phyloP scores from a whole-genome alignment of 495 filamentous ascomycete genomes.

The Bryoglossum gracile region DNA sequence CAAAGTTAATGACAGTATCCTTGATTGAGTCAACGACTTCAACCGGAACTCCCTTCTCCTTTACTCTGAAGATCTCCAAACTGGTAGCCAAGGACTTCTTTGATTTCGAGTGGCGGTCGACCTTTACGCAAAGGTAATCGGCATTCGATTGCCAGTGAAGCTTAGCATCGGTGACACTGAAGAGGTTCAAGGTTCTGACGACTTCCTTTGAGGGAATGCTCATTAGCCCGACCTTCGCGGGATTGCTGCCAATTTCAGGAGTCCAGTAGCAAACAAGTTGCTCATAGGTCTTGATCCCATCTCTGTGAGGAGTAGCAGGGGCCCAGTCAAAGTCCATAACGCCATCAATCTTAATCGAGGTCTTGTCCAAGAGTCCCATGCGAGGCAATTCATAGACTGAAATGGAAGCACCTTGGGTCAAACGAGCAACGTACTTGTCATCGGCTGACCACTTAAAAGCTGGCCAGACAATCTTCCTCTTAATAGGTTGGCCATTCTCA shows the following conservation, averaged over 20 bases:
- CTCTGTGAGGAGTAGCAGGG: conserved; percentile 68
- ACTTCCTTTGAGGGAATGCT: conserved; percentile 89
- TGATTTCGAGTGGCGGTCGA: conserved; percentile 96
- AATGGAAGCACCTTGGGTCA: conserved; percentile 81
- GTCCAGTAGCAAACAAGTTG: conserved; percentile 98
- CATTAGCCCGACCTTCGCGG: conserved; percentile 96
- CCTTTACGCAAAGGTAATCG: conserved; percentile 93
- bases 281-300: conserved; percentile 81
- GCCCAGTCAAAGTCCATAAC: conserved; percentile 98
- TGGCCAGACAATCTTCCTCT: conserved; percentile 94
- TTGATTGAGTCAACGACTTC: conserved; percentile 96
- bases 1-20: conserved; percentile 97
- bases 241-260: conserved; percentile 94
- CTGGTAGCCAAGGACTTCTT: conserved; percentile 97
- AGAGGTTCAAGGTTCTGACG: conserved; percentile 88
- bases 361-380: conserved; percentile 87
- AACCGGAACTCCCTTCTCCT: conserved; percentile 94
- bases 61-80: conserved; percentile 94
- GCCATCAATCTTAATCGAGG: conserved; percentile 88
- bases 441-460: conserved; percentile 99
- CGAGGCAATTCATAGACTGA: conserved; percentile 89
- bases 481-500: conserved; percentile 56
- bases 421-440: conserved; percentile 90
- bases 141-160: conserved; percentile 95
- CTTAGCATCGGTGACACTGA: conserved; percentile 96